phyloP scores from a whole-genome alignment of 2,329 filamentous ascomycete species.

The Beauveria caledonica region DNA sequence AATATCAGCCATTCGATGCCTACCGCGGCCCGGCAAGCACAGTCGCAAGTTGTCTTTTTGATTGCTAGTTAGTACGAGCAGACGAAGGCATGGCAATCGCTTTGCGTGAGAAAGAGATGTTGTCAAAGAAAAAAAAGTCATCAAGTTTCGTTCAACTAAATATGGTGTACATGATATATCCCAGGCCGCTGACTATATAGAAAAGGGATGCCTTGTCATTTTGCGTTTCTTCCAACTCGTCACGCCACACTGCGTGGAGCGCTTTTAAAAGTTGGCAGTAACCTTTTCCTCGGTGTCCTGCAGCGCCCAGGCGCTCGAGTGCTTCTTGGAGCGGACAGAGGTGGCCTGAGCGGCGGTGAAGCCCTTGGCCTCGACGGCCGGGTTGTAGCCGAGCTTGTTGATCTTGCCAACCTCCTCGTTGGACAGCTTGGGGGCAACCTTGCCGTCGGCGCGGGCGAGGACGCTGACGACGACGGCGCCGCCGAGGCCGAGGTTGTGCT shows the following conservation, averaged over 20 bases:
- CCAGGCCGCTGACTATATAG: constrained; percentile 9
- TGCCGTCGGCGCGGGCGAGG: constrained; percentile 76
- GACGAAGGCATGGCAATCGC: too few species aligned
- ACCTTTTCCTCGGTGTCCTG: constrained; percentile 48
- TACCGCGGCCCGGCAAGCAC: too few species aligned
- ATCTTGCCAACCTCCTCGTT: constrained; percentile 55
- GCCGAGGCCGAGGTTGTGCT: constrained; percentile 89
- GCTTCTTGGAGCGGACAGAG: constrained; percentile 60
- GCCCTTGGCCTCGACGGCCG: constrained; percentile 79
- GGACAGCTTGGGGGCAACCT: constrained; percentile 50
- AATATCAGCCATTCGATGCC: too few species aligned
- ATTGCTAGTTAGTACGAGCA: too few species aligned
- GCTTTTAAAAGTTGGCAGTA: constrained; percentile 26
- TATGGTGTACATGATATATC: constrained; percentile 10
- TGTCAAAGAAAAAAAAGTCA: neutral
- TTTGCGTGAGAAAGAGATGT: neutral
- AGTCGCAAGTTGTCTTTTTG: too few species aligned
- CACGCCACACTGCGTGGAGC: neutral
- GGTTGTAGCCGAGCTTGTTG: constrained; percentile 79
- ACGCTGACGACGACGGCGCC: constrained; percentile 87
- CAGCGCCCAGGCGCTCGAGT: constrained; percentile 65
- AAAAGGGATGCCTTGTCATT: neutral
- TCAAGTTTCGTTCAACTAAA: constrained; percentile 7
- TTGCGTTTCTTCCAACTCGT: neutral
- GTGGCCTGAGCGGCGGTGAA: constrained; percentile 71